These are phyloP conservation scores for Candida broadrunensis DNA, from an alignment of 805 yeast genomes.

Conservation along the genomic window DNA sequence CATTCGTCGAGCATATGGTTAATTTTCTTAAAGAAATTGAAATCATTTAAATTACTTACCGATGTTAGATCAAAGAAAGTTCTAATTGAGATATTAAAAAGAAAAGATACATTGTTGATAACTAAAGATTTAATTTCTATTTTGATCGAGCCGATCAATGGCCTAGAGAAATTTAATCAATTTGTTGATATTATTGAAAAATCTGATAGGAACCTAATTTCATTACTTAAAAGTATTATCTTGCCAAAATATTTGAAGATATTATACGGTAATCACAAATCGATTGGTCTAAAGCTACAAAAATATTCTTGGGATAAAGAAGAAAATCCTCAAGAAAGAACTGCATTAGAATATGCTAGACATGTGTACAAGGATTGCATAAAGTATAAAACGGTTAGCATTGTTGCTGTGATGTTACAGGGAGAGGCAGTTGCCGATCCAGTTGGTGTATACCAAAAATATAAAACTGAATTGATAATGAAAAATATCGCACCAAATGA, in stretches of 20 bases:
- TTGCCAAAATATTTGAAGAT: slow-evolving; percentile 26
- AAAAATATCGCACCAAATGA: slow-evolving; percentile 21
- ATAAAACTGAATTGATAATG: slow-evolving; percentile 20
- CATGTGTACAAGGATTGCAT: slow-evolving; percentile 17
- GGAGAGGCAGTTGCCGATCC: slow-evolving; percentile 35
- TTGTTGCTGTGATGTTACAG: slow-evolving; percentile 32
- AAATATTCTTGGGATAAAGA: slow-evolving; percentile 14
- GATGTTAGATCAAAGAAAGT: slow-evolving; percentile 23
- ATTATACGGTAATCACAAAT: slow-evolving; percentile 14
- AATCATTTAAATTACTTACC: slow-evolving; percentile 30
- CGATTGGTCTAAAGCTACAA: not conserved
- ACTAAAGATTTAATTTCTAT: slow-evolving; percentile 30
- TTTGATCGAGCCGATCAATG: slow-evolving; percentile 27
- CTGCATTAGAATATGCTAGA: slow-evolving; percentile 23
- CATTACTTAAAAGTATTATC: slow-evolving; percentile 9
- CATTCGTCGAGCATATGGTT: slow-evolving; percentile 33
- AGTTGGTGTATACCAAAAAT: slow-evolving; percentile 22
- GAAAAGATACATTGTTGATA: slow-evolving; percentile 19
- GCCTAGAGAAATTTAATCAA: slow-evolving; percentile 12
- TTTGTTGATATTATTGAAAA: not conserved
- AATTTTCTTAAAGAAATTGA: slow-evolving; percentile 28
- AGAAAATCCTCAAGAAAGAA: no score
- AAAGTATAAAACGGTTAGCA: slow-evolving; percentile 20
- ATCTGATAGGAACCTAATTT: not conserved
- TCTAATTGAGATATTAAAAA: slow-evolving; percentile 19